Percentiles rank a stretch among this genome's conserved stretches.
phyloP scores from a whole-genome alignment of 225 moss, liverwort and hornwort genomes.

The Ulota crispa region DNA sequence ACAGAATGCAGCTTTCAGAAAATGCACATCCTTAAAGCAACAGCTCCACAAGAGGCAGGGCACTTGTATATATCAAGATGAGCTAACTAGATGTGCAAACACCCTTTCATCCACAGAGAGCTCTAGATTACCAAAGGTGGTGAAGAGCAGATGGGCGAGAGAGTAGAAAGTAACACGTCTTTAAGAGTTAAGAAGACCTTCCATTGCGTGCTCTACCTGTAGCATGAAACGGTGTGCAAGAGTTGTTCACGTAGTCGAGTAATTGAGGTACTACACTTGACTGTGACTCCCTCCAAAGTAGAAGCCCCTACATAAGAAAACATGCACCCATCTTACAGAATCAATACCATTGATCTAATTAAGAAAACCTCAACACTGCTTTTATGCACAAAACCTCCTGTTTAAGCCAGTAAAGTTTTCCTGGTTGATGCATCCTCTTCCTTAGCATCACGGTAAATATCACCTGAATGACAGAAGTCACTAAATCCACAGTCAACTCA shows the following conservation, averaged over 20 bases:
- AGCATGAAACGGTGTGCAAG: slow-evolving; percentile 71
- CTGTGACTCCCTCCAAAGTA: slow-evolving; percentile 58
- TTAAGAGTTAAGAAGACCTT: neutral
- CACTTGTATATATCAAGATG: neutral
- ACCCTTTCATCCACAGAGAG: neutral
- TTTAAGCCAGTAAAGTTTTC: neutral
- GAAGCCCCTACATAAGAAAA: slow-evolving; percentile 47
- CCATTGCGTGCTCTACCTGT: slow-evolving; percentile 38
- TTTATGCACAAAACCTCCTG: neutral
- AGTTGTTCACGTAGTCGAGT: slow-evolving; percentile 67
- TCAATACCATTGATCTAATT: slow-evolving; percentile 1
- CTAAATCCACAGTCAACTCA: neutral
- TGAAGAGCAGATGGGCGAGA: neutral
- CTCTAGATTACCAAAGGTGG: neutral
- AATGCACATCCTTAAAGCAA: slow-evolving; percentile 2
- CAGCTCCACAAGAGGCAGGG: neutral
- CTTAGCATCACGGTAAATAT: neutral
- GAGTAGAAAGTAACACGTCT: slow-evolving; percentile 5
- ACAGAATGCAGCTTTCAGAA: slow-evolving; percentile 11
- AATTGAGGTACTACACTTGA: slow-evolving; percentile 60
- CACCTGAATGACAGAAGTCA: slow-evolving; percentile 5
- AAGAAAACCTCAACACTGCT: slow-evolving; percentile 1
- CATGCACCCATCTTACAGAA: slow-evolving; percentile 6
- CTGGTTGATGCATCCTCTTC: neutral
- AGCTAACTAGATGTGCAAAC: slow-evolving; percentile 13